Evolutionary conservation across 2,329 filamentous ascomycete species (phyloP).

Genomic region (Xylaria sp.): DNA sequence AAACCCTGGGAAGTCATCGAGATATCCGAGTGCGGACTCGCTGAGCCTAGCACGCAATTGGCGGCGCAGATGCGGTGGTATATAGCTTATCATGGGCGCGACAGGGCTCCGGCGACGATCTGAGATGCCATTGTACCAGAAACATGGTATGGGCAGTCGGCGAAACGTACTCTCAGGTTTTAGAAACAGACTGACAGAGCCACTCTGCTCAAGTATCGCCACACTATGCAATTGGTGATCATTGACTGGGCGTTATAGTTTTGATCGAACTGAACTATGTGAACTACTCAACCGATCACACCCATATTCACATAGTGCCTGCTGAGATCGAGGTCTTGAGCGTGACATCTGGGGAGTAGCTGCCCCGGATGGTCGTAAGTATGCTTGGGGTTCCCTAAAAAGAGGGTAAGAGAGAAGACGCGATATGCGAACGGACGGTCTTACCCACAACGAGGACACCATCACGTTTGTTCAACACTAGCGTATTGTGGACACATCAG

Average conservation of each 20-base stretch:
- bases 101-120: too few species aligned
- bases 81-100: too few species aligned
- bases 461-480: neutral
- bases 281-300: neutral
- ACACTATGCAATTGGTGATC: neutral
- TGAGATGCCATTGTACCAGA: too few species aligned
- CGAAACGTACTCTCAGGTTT: too few species aligned
- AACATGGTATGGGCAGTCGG: too few species aligned
- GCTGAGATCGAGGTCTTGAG: slow-evolving; percentile 41
- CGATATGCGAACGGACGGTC: neutral
- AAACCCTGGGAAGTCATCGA: too few species aligned
- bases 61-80: too few species aligned
- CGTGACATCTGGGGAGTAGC: slow-evolving; percentile 23
- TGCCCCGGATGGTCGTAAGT: slow-evolving; percentile 40
- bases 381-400: slow-evolving; percentile 32
- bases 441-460: neutral
- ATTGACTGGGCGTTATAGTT: neutral
- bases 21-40: too few species aligned
- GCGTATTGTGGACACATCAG: neutral
- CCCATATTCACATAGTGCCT: slow-evolving; percentile 11
- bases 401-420: neutral
- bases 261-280: neutral
- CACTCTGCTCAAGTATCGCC: too few species aligned
- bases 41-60: too few species aligned
- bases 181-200: too few species aligned